phyloP scores from a whole-genome alignment of 495 filamentous ascomycete genomes.

The Neohortaea acidophila region DNA sequence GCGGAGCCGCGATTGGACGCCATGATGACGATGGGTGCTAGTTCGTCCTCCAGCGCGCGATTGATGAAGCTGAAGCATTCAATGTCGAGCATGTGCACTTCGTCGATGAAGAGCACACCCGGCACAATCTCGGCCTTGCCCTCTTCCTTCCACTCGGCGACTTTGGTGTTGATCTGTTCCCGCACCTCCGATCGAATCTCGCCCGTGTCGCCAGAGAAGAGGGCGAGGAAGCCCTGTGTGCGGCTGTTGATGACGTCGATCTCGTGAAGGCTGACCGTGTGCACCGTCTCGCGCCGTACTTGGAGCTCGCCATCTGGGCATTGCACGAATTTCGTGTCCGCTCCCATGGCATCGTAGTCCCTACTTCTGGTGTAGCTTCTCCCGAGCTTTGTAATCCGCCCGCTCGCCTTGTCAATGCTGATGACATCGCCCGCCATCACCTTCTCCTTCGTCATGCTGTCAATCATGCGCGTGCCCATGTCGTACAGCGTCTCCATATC shows the following conservation, averaged over 20 bases:
- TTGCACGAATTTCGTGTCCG: slow-evolving; percentile 94
- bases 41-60: slow-evolving; percentile 80
- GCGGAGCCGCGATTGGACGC: slow-evolving; percentile 92
- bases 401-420: slow-evolving; percentile 91
- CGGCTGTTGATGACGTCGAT: slow-evolving; percentile 98
- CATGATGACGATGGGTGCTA: slow-evolving; percentile 98
- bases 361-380: slow-evolving; percentile 83
- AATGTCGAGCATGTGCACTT: slow-evolving; percentile 99
- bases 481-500: slow-evolving; percentile 99
- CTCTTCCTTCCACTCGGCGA: slow-evolving; percentile 97
- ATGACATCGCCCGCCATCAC: slow-evolving; percentile 98
- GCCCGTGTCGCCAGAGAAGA: slow-evolving; percentile 95
- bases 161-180: slow-evolving; percentile 97
- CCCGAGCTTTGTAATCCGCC: slow-evolving; percentile 92
- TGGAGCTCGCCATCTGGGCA: slow-evolving; percentile 98
- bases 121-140: slow-evolving; percentile 97
- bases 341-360: slow-evolving; percentile 98
- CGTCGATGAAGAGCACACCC: slow-evolving; percentile 94
- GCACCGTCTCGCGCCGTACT: slow-evolving; percentile 89
- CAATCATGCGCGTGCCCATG: slow-evolving; percentile 98
- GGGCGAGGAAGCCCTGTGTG: slow-evolving; percentile 87
- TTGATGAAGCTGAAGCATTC: slow-evolving; percentile 99
- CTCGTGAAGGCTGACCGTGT: slow-evolving; percentile 93
- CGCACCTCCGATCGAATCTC: slow-evolving; percentile 94
- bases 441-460: slow-evolving; percentile 96